phyloP scores from a whole-genome alignment of 2,329 filamentous ascomycete genomes.

The Cordyceps cateniannulata region DNA sequence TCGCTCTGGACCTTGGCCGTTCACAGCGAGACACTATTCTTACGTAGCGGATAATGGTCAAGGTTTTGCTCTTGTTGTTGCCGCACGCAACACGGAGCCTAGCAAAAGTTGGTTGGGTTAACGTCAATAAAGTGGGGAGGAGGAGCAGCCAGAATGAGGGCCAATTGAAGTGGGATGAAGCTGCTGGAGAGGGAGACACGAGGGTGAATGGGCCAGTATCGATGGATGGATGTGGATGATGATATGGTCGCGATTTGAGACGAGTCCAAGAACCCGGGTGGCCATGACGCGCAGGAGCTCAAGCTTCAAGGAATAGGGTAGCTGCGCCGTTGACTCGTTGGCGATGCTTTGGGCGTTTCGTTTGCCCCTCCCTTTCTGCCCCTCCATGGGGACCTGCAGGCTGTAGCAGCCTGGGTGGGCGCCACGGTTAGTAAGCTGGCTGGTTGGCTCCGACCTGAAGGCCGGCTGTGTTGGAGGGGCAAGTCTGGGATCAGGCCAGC shows the following conservation, averaged over 20 bases:
- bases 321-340: neutral
- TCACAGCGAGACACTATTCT: neutral
- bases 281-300: neutral
- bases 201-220: neutral
- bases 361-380: neutral
- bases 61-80: neutral
- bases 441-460: neutral
- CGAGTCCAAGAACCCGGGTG: neutral
- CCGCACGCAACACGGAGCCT: slow-evolving; percentile 1
- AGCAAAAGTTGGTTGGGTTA: neutral
- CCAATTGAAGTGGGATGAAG: neutral
- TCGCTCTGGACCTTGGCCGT: neutral
- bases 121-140: slow-evolving; percentile 12
- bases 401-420: neutral
- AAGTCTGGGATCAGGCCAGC: neutral
- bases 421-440: neutral
- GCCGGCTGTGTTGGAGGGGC: neutral
- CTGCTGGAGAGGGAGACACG: neutral
- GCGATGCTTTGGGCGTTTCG: neutral
- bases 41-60: neutral
- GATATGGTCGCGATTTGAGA: neutral
- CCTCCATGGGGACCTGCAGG: slow-evolving; percentile 6
- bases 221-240: neutral
- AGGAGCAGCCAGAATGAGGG: slow-evolving; percentile 2
- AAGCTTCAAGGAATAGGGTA: neutral